Percentiles rank a stretch among this genome's conserved stretches.
phyloP scores from a whole-genome alignment of 179 eudicot genomes.

The Pouteria campechiana region DNA sequence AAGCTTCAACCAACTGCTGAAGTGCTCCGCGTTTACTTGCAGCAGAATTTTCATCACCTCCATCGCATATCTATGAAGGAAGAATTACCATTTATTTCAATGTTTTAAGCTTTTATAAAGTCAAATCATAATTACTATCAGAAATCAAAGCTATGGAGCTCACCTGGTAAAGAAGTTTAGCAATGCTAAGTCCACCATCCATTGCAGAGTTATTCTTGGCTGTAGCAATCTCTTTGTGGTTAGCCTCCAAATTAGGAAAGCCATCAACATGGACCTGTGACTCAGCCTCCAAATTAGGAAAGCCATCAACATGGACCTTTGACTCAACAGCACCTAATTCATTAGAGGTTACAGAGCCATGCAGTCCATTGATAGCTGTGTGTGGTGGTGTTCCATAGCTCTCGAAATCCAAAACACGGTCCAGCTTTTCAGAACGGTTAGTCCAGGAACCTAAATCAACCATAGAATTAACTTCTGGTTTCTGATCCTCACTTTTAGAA shows the following conservation, averaged over 20 bases:
- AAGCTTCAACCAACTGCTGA: constrained; percentile 69
- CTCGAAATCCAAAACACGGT: constrained; percentile 20
- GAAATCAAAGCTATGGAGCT: constrained; percentile 11
- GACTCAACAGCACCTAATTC: constrained; percentile 17
- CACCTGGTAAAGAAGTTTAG: constrained; percentile 83
- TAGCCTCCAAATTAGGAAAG: constrained; percentile 20
- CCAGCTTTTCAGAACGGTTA: constrained; percentile 23
- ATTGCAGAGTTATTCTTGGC: constrained; percentile 33
- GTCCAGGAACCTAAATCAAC: constrained; percentile 37
- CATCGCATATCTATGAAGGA: constrained; percentile 50
- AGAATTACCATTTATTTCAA: too few species aligned
- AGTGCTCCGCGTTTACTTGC: constrained; percentile 53
- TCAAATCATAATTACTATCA: too few species aligned
- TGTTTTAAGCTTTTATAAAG: too few species aligned
- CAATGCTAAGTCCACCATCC: constrained; percentile 85
- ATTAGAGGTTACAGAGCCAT: constrained; percentile 39
- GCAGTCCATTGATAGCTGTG: constrained; percentile 37
- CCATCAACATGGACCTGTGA: constrained; percentile 37
- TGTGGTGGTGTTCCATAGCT: constrained; percentile 35
- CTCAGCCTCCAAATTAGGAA: constrained; percentile 24
- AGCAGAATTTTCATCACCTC: constrained; percentile 48
- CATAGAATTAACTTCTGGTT: constrained; percentile 16
- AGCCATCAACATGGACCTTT: constrained; percentile 37
- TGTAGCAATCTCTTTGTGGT: constrained; percentile 31
- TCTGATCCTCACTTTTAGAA: constrained; percentile 37